Conservation (phyloP, 805 yeast genomes). For the Blastobotrys muscicola region DNA sequence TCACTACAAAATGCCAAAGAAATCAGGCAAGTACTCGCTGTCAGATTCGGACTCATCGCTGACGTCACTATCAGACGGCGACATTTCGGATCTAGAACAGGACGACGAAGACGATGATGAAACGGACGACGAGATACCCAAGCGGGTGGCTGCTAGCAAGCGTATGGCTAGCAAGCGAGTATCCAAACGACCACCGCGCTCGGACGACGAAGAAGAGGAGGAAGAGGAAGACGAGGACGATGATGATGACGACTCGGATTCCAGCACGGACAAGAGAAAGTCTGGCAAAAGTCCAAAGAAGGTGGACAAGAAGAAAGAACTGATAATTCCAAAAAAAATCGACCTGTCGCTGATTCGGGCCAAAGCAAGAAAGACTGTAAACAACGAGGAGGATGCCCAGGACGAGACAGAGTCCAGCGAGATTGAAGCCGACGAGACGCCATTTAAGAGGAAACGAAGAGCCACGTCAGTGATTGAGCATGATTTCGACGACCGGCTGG, state of each 20-base stretch:
- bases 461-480: conserved; percentile 11
- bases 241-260: conserved; percentile 13
- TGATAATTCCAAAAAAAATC: conserved; percentile 12
- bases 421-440: conserved; percentile 32
- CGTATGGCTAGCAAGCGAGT: conserved; percentile 28
- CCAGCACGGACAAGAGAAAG: background rate
- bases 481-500: conserved; percentile 32
- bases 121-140: conserved; percentile 1
- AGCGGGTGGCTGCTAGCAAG: conserved; percentile 6
- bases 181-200: conserved; percentile 28
- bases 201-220: conserved; percentile 32
- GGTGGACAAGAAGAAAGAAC: background rate
- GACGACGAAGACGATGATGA: conserved; percentile 5
- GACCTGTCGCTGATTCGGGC: conserved; percentile 11
- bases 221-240: conserved; percentile 35
- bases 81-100: background rate
- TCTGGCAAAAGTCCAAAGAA: background rate
- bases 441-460: conserved; percentile 23
- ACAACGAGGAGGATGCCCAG: conserved; percentile 32
- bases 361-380: conserved; percentile 26
- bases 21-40: background rate
- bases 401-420: conserved; percentile 9
- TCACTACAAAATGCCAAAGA: conserved; percentile 3
- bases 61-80: background rate
- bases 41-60: conserved; percentile 7